Conservation (phyloP, 2,329 filamentous ascomycete genomes). For the Monosporascus sp. region DNA sequence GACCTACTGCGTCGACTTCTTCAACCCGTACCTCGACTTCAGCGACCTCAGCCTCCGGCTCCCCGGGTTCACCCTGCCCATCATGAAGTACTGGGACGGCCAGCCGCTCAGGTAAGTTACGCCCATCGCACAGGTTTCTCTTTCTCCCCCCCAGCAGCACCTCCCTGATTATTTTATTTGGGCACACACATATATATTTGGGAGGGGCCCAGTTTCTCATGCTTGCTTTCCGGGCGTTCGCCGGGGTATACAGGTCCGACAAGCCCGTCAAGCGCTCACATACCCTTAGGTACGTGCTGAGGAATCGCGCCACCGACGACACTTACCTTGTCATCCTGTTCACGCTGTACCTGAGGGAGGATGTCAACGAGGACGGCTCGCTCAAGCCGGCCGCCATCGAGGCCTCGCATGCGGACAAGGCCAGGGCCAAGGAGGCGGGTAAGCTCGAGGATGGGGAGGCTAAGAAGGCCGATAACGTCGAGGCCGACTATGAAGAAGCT, state of each 20-base stretch:
- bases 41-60: slow-evolving; percentile 63
- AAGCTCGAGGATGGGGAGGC: slow-evolving; percentile 14
- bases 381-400: slow-evolving; percentile 36
- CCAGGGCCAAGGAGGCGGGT: slow-evolving; percentile 16
- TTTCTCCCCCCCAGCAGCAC: slow-evolving; percentile 14
- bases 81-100: slow-evolving; percentile 77
- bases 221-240: not conserved
- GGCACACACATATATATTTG: no score
- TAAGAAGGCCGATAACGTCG: slow-evolving; percentile 13
- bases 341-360: slow-evolving; percentile 65
- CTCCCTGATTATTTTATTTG: slow-evolving; percentile 11
- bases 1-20: slow-evolving; percentile 63
- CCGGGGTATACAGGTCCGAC: slow-evolving; percentile 1
- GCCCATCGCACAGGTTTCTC: slow-evolving; percentile 8
- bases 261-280: slow-evolving; percentile 60
- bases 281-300: slow-evolving; percentile 85
- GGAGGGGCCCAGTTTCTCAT: not conserved
- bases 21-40: slow-evolving; percentile 90
- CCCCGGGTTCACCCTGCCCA: slow-evolving; percentile 66
- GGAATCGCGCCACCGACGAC: slow-evolving; percentile 67
- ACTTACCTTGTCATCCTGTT: slow-evolving; percentile 80
- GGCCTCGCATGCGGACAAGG: slow-evolving; percentile 29
- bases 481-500: slow-evolving; percentile 32
- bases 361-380: slow-evolving; percentile 54
- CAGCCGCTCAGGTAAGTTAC: slow-evolving; percentile 64